These are phyloP conservation scores for Aquilaria yunnanensis DNA, from an alignment of 345 rosid genomes.

Conservation along the genomic window DNA sequence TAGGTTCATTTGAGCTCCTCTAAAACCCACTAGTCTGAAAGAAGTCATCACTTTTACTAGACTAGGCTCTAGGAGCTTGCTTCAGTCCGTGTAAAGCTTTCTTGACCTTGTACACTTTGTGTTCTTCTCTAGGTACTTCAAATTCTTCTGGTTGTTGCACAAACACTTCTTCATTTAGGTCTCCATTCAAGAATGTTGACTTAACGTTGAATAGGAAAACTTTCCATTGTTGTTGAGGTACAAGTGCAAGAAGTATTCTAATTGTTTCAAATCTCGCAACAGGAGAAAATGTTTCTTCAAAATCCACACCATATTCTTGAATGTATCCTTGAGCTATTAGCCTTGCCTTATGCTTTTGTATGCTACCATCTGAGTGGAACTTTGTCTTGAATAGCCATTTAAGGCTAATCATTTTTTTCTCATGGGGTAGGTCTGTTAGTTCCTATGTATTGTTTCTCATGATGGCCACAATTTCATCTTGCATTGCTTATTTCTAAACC, in stretches of 20 bases:
- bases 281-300: background rate
- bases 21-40: background rate
- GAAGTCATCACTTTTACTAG: background rate
- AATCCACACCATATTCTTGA: slow-evolving; percentile 1
- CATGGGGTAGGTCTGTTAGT: background rate
- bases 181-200: slow-evolving; percentile 12
- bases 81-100: background rate
- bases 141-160: slow-evolving; percentile 6
- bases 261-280: too few species aligned
- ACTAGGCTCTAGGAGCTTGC: background rate
- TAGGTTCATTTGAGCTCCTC: background rate
- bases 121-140: background rate
- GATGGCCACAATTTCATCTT: background rate
- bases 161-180: slow-evolving; percentile 7
- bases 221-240: slow-evolving; percentile 1
- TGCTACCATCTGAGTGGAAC: background rate
- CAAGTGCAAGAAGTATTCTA: background rate
- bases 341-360: slow-evolving; percentile 9
- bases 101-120: background rate
- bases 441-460: slow-evolving; percentile 8
- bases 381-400: slow-evolving; percentile 17
- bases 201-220: slow-evolving; percentile 17
- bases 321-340: slow-evolving; percentile 7
- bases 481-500: slow-evolving; percentile 6
- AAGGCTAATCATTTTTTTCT: slow-evolving; percentile 6